Evolutionary conservation across 257 asterid species (phyloP).

Genomic region (Primulina eburnea): DNA sequence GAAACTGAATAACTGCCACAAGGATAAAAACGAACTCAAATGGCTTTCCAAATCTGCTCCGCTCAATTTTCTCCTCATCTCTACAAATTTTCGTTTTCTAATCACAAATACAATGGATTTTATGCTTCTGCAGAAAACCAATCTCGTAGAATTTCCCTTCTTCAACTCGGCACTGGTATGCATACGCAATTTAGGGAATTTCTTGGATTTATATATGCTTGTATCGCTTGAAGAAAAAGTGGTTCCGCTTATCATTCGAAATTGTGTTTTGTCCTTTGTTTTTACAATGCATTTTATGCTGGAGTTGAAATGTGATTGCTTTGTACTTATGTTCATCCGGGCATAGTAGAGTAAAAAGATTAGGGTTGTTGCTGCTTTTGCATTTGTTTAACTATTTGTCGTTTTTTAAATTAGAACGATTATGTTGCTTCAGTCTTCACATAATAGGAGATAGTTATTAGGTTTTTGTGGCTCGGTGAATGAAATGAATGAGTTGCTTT

Average conservation of each 20-base stretch:
- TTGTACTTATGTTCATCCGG: not conserved
- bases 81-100: slow-evolving; percentile 2
- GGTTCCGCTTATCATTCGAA: not conserved
- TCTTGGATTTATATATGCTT: not conserved
- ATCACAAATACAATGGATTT: not conserved
- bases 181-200: not conserved
- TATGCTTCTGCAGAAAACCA: slow-evolving; percentile 32
- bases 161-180: slow-evolving; percentile 44
- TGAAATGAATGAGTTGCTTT: too few species aligned
- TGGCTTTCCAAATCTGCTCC: slow-evolving; percentile 28
- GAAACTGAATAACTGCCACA: slow-evolving; percentile 21
- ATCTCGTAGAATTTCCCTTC: slow-evolving; percentile 45
- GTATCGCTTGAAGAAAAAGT: not conserved
- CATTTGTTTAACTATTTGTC: not conserved
- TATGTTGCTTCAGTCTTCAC: not conserved
- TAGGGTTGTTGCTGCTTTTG: slow-evolving; percentile 1
- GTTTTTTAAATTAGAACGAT: not conserved
- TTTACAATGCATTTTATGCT: not conserved
- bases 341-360: not conserved
- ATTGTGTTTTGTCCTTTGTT: not conserved
- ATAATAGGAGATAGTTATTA: not conserved
- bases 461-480: too few species aligned
- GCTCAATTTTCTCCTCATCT: slow-evolving; percentile 20
- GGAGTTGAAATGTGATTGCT: not conserved
- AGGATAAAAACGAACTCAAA: not conserved